Conservation (phyloP, 23 red algal genomes). For the Gracilaria gracilis region DNA sequence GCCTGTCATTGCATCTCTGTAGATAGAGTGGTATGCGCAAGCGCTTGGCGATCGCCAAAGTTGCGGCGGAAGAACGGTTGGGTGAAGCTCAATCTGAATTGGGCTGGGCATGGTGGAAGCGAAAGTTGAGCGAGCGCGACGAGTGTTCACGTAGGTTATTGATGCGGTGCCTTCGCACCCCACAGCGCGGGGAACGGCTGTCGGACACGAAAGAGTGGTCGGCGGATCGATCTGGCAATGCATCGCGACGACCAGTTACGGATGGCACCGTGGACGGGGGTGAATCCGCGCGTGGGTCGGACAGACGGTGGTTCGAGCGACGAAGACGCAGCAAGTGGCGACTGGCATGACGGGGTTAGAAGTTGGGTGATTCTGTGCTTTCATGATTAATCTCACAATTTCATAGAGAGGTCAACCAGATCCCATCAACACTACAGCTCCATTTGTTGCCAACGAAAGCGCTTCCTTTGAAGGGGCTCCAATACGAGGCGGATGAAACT, state of each 20-base stretch:
- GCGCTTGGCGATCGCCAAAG: neutral
- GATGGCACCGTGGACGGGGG: neutral
- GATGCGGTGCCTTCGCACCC: constrained; percentile 17
- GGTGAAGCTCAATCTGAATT: neutral
- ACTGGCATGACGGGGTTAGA: neutral
- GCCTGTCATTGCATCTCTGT: neutral
- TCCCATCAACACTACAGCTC: no score
- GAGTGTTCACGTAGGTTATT: constrained; percentile 10
- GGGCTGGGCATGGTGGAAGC: constrained; percentile 5
- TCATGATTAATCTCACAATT: no score
- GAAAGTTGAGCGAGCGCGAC: constrained; percentile 13
- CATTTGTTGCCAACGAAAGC: no score
- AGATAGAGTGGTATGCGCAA: no score
- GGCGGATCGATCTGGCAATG: neutral
- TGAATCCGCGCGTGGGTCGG: neutral
- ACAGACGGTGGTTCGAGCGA: constrained; percentile 3
- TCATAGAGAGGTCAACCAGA: no score
- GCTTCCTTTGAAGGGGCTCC: no score
- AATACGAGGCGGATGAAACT: no score
- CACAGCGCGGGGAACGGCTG: neutral
- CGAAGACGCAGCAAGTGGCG: neutral
- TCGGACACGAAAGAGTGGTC: constrained; percentile 6
- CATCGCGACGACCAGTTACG: neutral
- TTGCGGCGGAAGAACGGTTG: neutral
- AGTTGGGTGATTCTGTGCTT: no score